Conservation (phyloP, 805 yeast species). For the Hanseniaspora guilliermondii region DNA sequence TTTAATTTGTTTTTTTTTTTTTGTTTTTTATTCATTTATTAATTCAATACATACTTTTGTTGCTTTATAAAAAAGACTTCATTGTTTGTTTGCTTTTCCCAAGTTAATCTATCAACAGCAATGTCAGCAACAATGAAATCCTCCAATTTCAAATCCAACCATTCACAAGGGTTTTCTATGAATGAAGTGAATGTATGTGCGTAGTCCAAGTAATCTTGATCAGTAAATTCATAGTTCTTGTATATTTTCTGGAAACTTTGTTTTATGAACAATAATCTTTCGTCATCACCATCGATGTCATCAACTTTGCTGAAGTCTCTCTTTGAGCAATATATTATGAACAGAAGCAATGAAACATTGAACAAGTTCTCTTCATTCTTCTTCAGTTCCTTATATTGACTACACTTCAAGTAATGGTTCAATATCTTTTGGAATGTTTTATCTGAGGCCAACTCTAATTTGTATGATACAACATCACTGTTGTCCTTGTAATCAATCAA, state of each 20-base stretch:
- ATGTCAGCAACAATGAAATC: slow-evolving; percentile 36
- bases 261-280: background rate
- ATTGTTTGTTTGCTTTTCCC: slow-evolving; percentile 29
- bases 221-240: background rate
- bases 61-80: slow-evolving; percentile 29
- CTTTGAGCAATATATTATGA: background rate
- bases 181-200: slow-evolving; percentile 16
- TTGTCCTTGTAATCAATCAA: slow-evolving; percentile 34
- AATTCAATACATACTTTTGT: slow-evolving; percentile 10
- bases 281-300: background rate
- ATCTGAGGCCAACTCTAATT: slow-evolving; percentile 25
- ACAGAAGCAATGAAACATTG: slow-evolving; percentile 2
- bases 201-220: slow-evolving; percentile 8
- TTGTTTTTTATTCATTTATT: background rate
- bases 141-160: slow-evolving; percentile 36
- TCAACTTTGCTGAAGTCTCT: background rate
- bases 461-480: slow-evolving; percentile 42
- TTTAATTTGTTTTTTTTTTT: background rate
- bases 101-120: slow-evolving; percentile 40
- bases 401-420: background rate
- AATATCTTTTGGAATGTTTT: background rate
- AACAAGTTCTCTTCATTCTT: slow-evolving; percentile 6
- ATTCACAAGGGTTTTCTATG: slow-evolving; percentile 8
- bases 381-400: slow-evolving; percentile 1
- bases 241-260: background rate